phyloP scores from a whole-genome alignment of 2,329 filamentous ascomycete species.

The Sporothrix mexicana region DNA sequence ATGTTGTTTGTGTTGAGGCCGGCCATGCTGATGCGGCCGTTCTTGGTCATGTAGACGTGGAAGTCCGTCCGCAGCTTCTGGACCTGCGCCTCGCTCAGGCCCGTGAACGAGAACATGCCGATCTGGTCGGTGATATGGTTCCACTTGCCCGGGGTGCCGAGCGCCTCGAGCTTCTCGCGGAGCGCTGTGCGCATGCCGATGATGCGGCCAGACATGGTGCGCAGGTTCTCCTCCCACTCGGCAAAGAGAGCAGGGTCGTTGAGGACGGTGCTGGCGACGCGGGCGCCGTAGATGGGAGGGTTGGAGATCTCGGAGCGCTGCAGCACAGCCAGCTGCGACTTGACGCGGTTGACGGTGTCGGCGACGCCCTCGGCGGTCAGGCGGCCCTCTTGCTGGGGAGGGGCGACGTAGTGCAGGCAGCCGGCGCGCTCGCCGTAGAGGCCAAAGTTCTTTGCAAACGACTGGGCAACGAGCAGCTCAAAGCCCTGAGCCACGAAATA shows the following conservation, averaged over 20 bases:
- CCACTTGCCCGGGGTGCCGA: slow-evolving; percentile 88
- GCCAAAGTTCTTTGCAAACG: slow-evolving; percentile 97
- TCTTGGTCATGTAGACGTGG: slow-evolving; percentile 95
- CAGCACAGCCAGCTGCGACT: slow-evolving; percentile 88
- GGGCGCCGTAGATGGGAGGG: slow-evolving; percentile 90
- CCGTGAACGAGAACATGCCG: slow-evolving; percentile 98
- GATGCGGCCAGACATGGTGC: slow-evolving; percentile 94
- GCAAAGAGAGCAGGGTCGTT: slow-evolving; percentile 82
- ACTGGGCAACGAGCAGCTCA: slow-evolving; percentile 86
- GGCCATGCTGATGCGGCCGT: slow-evolving; percentile 97
- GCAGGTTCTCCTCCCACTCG: slow-evolving; percentile 91
- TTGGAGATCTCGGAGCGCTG: slow-evolving; percentile 98
- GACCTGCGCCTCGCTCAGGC: slow-evolving; percentile 75
- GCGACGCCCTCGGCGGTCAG: slow-evolving; percentile 60
- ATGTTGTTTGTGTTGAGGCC: slow-evolving; percentile 93
- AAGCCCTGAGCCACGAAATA: slow-evolving; percentile 94
- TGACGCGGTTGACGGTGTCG: slow-evolving; percentile 66
- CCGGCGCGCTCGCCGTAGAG: slow-evolving; percentile 96
- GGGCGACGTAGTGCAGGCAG: slow-evolving; percentile 91
- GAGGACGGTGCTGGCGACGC: slow-evolving; percentile 82
- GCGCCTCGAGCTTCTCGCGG: slow-evolving; percentile 78
- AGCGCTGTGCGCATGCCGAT: slow-evolving; percentile 85
- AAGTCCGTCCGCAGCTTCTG: slow-evolving; percentile 69
- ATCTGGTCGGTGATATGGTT: slow-evolving; percentile 98
- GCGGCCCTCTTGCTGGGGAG: slow-evolving; percentile 55